Evolutionary conservation across 768 basidiomycete genomes (phyloP), one percentile per base, ranked within the genome.

Genomic region (Sporobolomyces roseus): DNA sequence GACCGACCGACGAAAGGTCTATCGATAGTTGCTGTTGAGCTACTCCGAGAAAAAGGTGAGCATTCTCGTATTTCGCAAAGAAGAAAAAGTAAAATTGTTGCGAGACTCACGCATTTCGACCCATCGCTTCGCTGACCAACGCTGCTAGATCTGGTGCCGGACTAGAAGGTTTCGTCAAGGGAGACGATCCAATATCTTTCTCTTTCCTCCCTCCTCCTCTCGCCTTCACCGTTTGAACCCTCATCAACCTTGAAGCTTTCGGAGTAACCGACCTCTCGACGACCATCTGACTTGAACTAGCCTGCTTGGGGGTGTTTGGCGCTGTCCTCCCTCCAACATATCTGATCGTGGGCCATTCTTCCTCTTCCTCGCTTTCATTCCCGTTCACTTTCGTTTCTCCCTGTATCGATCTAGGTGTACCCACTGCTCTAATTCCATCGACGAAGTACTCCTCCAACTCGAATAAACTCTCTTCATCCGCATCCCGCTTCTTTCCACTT

Each of bases 401-500:
- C 27, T 60, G 58, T 3, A 48, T 35, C 43, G 58, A 48, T 32
- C n/a, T 32, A 12, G 58, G 58, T 6, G 58, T 60, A 7, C 58
- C 58, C 29, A 60, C 45, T 23, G 58, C 58, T 14, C 58, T 27
- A n/a, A 60, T 60, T 19, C 45, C 58, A 32, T 60, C 58, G 58
- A 60, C 58, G 17, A 60, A 60, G 45, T 46, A 60, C 58, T 60
- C 58, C 29, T 60, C 58, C 43, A 60, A 25, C 32, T 60, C 58
- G 45, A 60, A 60, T 23, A 60, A 46, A 33, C 45, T 60, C 58
- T 60, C 58, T 21, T 60, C 58, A 43, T 60, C 58, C 16, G 58
- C 43, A 14, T 60, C 58, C 33, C 21, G 43, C 27, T n/a, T 25
- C 19, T 48, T 38, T 30, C 43, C 36, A n/a, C 5, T 54, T 17